Base-by-base conservation (phyloP, 805 yeast species). In the Diddensiella santjacobensis region DNA sequence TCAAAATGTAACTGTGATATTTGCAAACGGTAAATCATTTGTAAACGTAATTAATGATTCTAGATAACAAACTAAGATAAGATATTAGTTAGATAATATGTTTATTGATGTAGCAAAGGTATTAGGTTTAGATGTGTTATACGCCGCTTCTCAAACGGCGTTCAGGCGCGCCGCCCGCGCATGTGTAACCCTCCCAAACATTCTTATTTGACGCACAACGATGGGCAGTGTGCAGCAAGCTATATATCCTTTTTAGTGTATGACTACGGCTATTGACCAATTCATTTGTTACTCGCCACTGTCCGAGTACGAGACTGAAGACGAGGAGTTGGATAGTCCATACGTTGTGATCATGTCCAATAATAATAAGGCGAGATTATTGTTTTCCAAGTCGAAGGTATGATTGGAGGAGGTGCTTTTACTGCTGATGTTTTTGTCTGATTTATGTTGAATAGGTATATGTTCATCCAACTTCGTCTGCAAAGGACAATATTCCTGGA, bases 401-500 rank as follows among this genome's bases (percentile, higher is more conserved):
- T 17, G 20, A 10, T 8, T 18, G 8, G 20, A 10, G 40, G 40
- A 10, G 11, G 20, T 36, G 11, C n/a, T 10, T n/a, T 36, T 36
- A 8, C 11, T 18, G 17, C n/a, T 36, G 17, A 10, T 36, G 17
- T 20, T 20, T 17, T 37, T 33, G 35, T 22, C 46, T 31, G 5
- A 2, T 82, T 84, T 24, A 3, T 3, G n/a, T 8, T 22, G 24
- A 15, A 20, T 22, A 52, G 61, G 93, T 85, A 4, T 89, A 80
- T 63, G 75, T 90, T 2, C 99, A 93, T 65, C 95, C 96, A 2
- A 78, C 93, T 0, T 71, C 77, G 10, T 74, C 81, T 18, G 76
- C 87, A 23, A 72, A 72, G 45, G 96, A 91, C 60, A 90, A 91
- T 61, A 71, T 91, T 18, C 67, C 84, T 0, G 99, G 99, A 2